phyloP scores from a whole-genome alignment of 805 yeast genomes.

The Kurtzmaniella cleridarum region DNA sequence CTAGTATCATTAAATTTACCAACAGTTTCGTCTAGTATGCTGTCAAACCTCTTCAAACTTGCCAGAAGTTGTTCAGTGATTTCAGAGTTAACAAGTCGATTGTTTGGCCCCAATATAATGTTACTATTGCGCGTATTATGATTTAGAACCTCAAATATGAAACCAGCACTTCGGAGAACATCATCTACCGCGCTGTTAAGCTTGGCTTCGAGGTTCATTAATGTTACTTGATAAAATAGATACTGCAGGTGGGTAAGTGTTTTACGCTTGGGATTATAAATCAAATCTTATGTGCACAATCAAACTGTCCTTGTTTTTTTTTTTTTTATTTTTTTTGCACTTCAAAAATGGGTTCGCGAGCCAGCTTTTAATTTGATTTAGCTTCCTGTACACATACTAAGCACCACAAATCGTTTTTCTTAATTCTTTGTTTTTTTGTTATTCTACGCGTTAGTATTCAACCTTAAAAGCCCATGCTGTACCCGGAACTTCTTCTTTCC shows the following conservation, averaged over 20 bases:
- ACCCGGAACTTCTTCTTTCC: slow-evolving; percentile 47
- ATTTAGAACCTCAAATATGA: slow-evolving; percentile 36
- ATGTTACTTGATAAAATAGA: too few relatives aligned
- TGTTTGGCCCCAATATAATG: slow-evolving; percentile 36
- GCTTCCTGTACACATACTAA: neutral
- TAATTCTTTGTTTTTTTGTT: neutral
- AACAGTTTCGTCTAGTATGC: slow-evolving; percentile 37
- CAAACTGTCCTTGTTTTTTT: neutral
- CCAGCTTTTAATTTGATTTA: too few relatives aligned
- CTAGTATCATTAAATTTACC: slow-evolving; percentile 37
- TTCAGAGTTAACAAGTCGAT: slow-evolving; percentile 33
- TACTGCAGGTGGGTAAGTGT: too few relatives aligned
- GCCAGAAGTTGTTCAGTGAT: slow-evolving; percentile 30
- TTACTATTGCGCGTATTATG: slow-evolving; percentile 37
- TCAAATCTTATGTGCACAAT: neutral
- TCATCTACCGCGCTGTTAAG: slow-evolving; percentile 37
- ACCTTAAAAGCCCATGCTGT: slow-evolving; percentile 2
- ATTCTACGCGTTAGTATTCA: neutral
- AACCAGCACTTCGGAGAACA: slow-evolving; percentile 37
- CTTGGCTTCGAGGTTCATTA: slow-evolving; percentile 35
- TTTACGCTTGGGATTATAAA: too few relatives aligned
- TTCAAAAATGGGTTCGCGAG: too few relatives aligned
- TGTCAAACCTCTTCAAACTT: slow-evolving; percentile 34
- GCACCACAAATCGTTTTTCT: neutral
- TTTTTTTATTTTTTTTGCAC: too few relatives aligned